Base-by-base conservation (phyloP, 106 monocot species). In the Allium fistulosum region DNA sequence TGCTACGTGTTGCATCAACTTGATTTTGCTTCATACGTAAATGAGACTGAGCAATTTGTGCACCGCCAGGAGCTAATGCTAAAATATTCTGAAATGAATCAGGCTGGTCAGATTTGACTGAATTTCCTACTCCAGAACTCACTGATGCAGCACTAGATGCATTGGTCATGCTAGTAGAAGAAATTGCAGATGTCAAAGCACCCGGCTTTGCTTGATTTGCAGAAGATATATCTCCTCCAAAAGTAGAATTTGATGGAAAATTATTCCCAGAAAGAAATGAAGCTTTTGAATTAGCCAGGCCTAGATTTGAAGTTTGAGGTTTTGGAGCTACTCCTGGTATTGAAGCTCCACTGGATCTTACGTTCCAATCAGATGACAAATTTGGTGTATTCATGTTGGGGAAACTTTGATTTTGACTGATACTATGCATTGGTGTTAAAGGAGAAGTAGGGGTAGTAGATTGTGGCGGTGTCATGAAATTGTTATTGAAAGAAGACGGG, bases 251-350 rank as follows among this genome's bases (percentile, higher is more conserved):
- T 50, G 79, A 79, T 62, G 86, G 50, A 76, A 87, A 77, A n/a
- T 81, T 88, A 82, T 89, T 90, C 63, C 82, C 86, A 77, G 88
- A 86, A 60, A 67, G 37, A 72, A 76, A 81, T 49, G 73, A 64
- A 63, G 76, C 51, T 68, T 84, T 88, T 59, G 79, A 73, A 86
- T 83, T 60, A 9, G 77, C 52, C 48, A 83, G 11, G 7, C 59
- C 26, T 53, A 64, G 27, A 59, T 60, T 17, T 74, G 76, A 63
- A 28, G 46, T 75, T 71, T 76, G 78, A 11, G 75, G 69, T 51
- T 68, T 75, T 60, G 78, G 60, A 70, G 78, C 7, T 48, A 79
- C 37, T 64, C 72, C 78, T 63, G 72, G 45, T 65, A 66, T 73
- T 22, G 79, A 75, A 68, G 57, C 11, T 50, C 69, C 75, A 10